Evolutionary conservation across 345 rosid genomes (phyloP).

Genomic region (Salix exigua): DNA sequence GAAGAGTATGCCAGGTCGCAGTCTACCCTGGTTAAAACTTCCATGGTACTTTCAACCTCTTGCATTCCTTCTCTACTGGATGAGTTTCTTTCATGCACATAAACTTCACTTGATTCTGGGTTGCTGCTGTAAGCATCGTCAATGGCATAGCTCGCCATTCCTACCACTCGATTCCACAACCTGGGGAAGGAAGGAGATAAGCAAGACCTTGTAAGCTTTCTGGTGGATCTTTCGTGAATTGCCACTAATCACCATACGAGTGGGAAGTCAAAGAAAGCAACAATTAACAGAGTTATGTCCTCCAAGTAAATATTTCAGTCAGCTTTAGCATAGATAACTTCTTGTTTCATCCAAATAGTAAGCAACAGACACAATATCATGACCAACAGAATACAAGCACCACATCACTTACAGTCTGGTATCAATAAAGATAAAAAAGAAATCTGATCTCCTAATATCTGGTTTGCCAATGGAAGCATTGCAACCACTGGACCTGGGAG

Average conservation of each 20-base stretch:
- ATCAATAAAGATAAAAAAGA: neutral
- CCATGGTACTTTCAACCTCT: slow-evolving; percentile 38
- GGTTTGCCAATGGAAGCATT: too few species aligned
- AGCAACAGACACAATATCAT: neutral
- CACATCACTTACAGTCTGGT: neutral
- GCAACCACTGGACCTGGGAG: too few species aligned
- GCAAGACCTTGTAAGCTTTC: slow-evolving; percentile 1
- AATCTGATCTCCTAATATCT: neutral
- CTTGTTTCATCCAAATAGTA: neutral
- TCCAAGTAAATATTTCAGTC: slow-evolving; percentile 2
- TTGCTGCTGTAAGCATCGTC: neutral
- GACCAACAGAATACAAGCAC: neutral
- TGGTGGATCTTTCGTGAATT: neutral
- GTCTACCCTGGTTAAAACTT: slow-evolving; percentile 43
- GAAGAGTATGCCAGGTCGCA: slow-evolving; percentile 48
- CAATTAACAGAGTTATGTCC: neutral
- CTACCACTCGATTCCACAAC: slow-evolving; percentile 19
- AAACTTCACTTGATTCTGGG: slow-evolving; percentile 12
- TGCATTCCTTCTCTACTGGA: slow-evolving; percentile 29
- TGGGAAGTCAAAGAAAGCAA: neutral
- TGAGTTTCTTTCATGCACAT: slow-evolving; percentile 20
- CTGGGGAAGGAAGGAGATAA: slow-evolving; percentile 1
- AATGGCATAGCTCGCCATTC: slow-evolving; percentile 14
- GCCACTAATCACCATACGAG: neutral
- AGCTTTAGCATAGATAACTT: neutral